phyloP scores from a whole-genome alignment of 2,329 filamentous ascomycete genomes.

The Magnaporthiopsis rhizophila region DNA sequence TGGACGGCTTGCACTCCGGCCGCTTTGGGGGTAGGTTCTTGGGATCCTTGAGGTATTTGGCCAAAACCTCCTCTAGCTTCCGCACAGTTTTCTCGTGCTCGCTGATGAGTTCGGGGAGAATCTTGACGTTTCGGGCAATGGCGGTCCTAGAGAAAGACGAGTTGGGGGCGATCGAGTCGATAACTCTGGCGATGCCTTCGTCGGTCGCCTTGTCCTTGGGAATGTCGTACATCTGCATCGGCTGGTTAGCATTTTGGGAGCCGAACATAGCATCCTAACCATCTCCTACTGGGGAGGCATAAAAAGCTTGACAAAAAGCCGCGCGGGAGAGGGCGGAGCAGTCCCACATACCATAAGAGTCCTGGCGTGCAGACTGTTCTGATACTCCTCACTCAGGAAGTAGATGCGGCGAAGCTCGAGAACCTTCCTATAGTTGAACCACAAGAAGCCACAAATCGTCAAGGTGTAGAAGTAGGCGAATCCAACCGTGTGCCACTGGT shows the following conservation, averaged over 20 bases:
- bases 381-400: slow-evolving; percentile 81
- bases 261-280: not conserved
- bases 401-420: slow-evolving; percentile 64
- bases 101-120: slow-evolving; percentile 75
- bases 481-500: slow-evolving; percentile 53
- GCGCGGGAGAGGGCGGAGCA: not conserved
- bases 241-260: slow-evolving; percentile 11
- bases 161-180: slow-evolving; percentile 70
- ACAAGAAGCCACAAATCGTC: slow-evolving; percentile 74
- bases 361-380: slow-evolving; percentile 73
- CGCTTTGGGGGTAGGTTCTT: slow-evolving; percentile 67
- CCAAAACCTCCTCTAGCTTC: slow-evolving; percentile 72
- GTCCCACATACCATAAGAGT: slow-evolving; percentile 50
- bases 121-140: slow-evolving; percentile 86
- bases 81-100: slow-evolving; percentile 76
- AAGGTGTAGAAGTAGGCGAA: slow-evolving; percentile 60
- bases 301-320: not conserved
- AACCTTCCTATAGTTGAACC: slow-evolving; percentile 80
- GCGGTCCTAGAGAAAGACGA: slow-evolving; percentile 72
- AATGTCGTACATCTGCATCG: slow-evolving; percentile 69
- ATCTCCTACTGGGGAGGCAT: not conserved
- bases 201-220: slow-evolving; percentile 69
- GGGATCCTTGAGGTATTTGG: slow-evolving; percentile 87
- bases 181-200: slow-evolving; percentile 78
- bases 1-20: slow-evolving; percentile 72